phyloP scores from a whole-genome alignment of 148 eudicot species.

The Dysphania ambrosioides region DNA sequence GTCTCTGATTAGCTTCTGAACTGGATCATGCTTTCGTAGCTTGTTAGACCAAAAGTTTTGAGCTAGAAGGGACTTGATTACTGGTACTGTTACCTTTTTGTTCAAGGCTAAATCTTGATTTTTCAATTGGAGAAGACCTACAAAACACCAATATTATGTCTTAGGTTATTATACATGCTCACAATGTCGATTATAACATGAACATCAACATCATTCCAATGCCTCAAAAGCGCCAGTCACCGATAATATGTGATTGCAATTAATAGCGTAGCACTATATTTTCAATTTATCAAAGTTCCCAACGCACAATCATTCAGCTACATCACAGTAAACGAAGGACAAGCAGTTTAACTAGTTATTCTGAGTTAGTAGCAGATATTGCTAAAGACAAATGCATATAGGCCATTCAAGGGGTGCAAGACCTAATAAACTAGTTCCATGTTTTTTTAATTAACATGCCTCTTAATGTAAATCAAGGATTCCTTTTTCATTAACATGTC shows the following conservation, averaged over 20 bases:
- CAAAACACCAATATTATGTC: not conserved
- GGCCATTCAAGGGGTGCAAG: not conserved
- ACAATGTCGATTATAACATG: not conserved
- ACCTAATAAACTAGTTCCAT: too few species aligned
- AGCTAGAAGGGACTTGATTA: conserved; percentile 41
- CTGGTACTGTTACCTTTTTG: conserved; percentile 44
- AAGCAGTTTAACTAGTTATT: not conserved
- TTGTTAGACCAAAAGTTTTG: conserved; percentile 55
- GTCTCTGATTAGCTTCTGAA: conserved; percentile 46
- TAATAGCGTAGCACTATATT: too few species aligned
- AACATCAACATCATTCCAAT: not conserved
- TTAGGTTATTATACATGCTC: not conserved
- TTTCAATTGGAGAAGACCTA: conserved; percentile 71
- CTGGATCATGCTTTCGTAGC: conserved; percentile 50
- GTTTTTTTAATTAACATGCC: not conserved
- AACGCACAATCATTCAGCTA: too few species aligned
- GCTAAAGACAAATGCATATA: not conserved
- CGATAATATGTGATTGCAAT: too few species aligned
- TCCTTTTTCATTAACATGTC: not conserved
- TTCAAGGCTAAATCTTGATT: conserved; percentile 41
- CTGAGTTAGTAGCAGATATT: not conserved
- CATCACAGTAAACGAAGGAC: not conserved
- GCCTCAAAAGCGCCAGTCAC: not conserved
- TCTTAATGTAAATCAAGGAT: not conserved
- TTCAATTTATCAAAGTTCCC: too few species aligned